Evolutionary conservation across 2,329 filamentous ascomycete species (phyloP).

Genomic region (Coniochaeta ligniaria): DNA sequence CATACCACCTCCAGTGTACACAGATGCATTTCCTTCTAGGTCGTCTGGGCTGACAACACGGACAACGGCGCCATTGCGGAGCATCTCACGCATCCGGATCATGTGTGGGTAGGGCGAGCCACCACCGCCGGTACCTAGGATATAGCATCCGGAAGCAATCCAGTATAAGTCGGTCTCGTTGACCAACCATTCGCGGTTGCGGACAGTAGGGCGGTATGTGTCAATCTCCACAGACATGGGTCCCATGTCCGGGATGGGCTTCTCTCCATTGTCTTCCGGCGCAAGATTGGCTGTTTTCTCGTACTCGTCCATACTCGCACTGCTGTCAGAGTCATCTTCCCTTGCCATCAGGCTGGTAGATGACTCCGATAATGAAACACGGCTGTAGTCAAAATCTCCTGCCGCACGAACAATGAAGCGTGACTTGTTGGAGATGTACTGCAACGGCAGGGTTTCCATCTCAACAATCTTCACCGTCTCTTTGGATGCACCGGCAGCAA

Average conservation of each 20-base stretch:
- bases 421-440: constrained; percentile 46
- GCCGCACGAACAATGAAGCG: constrained; percentile 52
- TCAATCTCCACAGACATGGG: constrained; percentile 18
- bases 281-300: constrained; percentile 11
- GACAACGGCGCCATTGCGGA: constrained; percentile 41
- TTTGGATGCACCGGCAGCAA: constrained; percentile 35
- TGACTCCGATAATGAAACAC: constrained; percentile 6
- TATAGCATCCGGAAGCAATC: constrained; percentile 52
- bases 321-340: neutral
- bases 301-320: constrained; percentile 15
- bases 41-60: constrained; percentile 43
- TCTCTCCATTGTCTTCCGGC: neutral
- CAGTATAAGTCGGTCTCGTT: constrained; percentile 50
- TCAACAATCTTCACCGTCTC: constrained; percentile 41
- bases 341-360: neutral
- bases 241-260: neutral
- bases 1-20: constrained; percentile 50
- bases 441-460: constrained; percentile 46
- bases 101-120: constrained; percentile 46
- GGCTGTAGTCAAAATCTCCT: constrained; percentile 45
- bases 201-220: constrained; percentile 40
- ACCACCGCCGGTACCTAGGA: constrained; percentile 54
- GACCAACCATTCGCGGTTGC: constrained; percentile 47
- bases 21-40: constrained; percentile 39
- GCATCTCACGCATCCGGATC: constrained; percentile 41